A percentile compares a stretch with the other conserved stretches of the same genome.
Evolutionary conservation across 148 eudicot genomes (phyloP).

Genomic region (Vaccinium corymbosum): DNA sequence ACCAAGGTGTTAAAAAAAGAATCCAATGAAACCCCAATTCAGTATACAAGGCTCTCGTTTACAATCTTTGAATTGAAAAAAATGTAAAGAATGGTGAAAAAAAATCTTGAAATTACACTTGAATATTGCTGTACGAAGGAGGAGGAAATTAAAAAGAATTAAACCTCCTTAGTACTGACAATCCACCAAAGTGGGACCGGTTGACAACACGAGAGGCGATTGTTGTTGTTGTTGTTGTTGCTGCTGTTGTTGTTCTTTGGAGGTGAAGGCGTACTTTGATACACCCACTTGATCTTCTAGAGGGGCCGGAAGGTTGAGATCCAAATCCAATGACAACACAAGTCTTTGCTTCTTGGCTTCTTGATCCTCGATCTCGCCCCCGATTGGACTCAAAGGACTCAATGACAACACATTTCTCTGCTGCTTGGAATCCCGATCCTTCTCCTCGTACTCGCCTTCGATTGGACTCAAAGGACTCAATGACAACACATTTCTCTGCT

Average conservation of each 20-base stretch:
- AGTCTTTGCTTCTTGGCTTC: neutral
- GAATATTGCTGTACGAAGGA: neutral
- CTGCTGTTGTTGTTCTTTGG: conserved; percentile 14
- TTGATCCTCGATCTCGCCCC: neutral
- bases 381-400: neutral
- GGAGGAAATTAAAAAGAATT: neutral
- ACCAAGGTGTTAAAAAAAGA: neutral
- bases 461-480: neutral
- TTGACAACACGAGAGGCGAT: conserved; percentile 31
- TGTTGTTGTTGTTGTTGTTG: neutral
- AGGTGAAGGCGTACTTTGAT: conserved; percentile 14
- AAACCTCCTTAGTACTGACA: conserved; percentile 43
- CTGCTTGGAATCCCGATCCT: no score
- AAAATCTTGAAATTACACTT: neutral
- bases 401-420: no score
- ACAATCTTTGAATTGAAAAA: neutral
- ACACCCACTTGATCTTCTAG: conserved; percentile 30
- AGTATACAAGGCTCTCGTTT: neutral
- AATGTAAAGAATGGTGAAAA: conserved; percentile 14
- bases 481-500: neutral
- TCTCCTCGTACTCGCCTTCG: neutral
- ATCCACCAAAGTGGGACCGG: conserved; percentile 47
- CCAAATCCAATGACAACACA: conserved; percentile 35
- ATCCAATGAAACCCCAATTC: conserved; percentile 10
- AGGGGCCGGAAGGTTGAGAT: conserved; percentile 58